Conservation (phyloP, 352 stramenopile species). For the Phytophthora constricta region DNA sequence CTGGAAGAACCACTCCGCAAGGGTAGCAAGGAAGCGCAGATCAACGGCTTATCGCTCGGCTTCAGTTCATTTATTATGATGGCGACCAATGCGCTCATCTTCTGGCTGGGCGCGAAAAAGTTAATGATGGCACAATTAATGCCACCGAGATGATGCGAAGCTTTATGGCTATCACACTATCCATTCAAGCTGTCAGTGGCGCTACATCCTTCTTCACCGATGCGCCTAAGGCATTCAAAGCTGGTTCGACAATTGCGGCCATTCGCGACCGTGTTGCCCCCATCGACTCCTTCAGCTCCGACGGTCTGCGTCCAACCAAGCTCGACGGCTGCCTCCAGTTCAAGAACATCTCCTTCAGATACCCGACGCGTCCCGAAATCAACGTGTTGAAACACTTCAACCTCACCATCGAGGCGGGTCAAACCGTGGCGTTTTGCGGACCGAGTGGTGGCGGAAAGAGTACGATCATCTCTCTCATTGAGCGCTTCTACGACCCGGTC, state of each 20-base stretch:
- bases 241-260: slow-evolving; percentile 33
- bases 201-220: slow-evolving; percentile 33
- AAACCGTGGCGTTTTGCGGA: background rate
- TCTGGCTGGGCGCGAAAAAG: slow-evolving; percentile 62
- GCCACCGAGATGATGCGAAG: slow-evolving; percentile 50
- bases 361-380: background rate
- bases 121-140: slow-evolving; percentile 39
- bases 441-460: background rate
- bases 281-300: slow-evolving; percentile 40
- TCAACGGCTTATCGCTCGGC: slow-evolving; percentile 51
- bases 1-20: slow-evolving; percentile 32
- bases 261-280: slow-evolving; percentile 32
- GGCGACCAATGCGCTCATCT: slow-evolving; percentile 51
- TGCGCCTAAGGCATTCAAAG: slow-evolving; percentile 73
- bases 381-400: background rate
- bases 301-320: background rate
- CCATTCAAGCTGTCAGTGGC: slow-evolving; percentile 24
- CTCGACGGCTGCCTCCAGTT: background rate
- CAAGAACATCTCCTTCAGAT: background rate
- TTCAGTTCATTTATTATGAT: slow-evolving; percentile 68
- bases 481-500: slow-evolving; percentile 1
- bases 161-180: slow-evolving; percentile 51
- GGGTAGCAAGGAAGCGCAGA: slow-evolving; percentile 31
- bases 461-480: background rate
- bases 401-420: background rate